These are phyloP conservation scores for Maudiozyma barnettii DNA, from an alignment of 805 yeast species.

Conservation along the genomic window DNA sequence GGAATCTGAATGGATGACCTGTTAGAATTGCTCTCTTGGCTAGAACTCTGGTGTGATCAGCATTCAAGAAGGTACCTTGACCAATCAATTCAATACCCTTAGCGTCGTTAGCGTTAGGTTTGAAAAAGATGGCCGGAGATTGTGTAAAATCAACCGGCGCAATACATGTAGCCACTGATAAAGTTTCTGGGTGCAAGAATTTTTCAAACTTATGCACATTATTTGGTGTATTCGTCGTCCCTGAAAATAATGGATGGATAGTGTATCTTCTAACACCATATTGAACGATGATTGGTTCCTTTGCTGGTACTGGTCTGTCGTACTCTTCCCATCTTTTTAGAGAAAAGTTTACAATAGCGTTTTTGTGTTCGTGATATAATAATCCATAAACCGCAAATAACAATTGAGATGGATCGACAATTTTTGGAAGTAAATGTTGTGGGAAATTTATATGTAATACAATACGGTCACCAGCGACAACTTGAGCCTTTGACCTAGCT, in stretches of 20 bases:
- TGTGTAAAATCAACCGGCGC: slow-evolving; percentile 80
- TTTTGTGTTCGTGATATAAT: slow-evolving; percentile 77
- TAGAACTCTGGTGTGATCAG: slow-evolving; percentile 74
- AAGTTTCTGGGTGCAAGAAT: slow-evolving; percentile 67
- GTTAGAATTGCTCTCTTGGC: slow-evolving; percentile 86
- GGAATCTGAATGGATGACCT: slow-evolving; percentile 92
- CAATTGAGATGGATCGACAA: slow-evolving; percentile 34
- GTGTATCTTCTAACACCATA: slow-evolving; percentile 87
- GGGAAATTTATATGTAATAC: slow-evolving; percentile 54
- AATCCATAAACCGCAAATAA: slow-evolving; percentile 67
- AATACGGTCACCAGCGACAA: slow-evolving; percentile 55
- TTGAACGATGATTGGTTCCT: slow-evolving; percentile 72
- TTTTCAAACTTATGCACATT: slow-evolving; percentile 82
- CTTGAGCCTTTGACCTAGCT: slow-evolving; percentile 36
- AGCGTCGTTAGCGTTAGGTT: slow-evolving; percentile 39
- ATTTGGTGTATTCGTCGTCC: slow-evolving; percentile 65
- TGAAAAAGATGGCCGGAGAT: slow-evolving; percentile 79
- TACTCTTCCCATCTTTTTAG: slow-evolving; percentile 85
- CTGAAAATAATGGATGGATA: slow-evolving; percentile 76
- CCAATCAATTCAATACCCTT: slow-evolving; percentile 61
- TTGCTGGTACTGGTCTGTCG: slow-evolving; percentile 77
- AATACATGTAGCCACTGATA: slow-evolving; percentile 73
- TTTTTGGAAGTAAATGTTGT: slow-evolving; percentile 33
- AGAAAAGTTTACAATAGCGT: slow-evolving; percentile 72
- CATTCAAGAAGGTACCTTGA: slow-evolving; percentile 79